phyloP scores from a whole-genome alignment of 805 yeast genomes.

The Lipomyces yamanashiensis region DNA sequence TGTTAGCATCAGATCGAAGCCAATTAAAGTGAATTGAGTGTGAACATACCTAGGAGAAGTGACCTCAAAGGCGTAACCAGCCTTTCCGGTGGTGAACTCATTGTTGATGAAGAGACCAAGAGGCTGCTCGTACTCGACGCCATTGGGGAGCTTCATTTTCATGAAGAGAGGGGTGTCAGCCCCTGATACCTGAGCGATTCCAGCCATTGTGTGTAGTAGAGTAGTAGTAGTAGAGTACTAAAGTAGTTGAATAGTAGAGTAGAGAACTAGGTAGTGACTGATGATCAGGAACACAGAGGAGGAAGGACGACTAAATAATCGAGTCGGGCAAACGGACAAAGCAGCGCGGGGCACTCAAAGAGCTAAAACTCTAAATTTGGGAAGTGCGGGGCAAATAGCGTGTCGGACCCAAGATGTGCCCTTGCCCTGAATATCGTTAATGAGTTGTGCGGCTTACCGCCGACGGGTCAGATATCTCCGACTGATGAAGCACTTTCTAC shows the following conservation, averaged over 20 bases:
- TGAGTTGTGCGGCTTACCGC: slow-evolving; percentile 15
- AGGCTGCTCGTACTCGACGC: slow-evolving; percentile 74
- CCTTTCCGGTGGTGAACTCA: slow-evolving; percentile 67
- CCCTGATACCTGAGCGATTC: slow-evolving; percentile 21
- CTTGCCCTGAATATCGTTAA: no score
- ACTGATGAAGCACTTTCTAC: neutral
- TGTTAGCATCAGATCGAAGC: neutral
- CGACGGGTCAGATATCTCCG: slow-evolving; percentile 7
- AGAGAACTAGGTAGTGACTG: neutral
- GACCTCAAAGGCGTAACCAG: slow-evolving; percentile 64
- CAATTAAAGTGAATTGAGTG: no score
- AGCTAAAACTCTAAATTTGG: neutral
- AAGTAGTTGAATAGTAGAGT: neutral
- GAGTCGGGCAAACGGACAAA: neutral
- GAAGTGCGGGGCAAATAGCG: slow-evolving; percentile 9
- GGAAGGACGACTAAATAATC: no score
- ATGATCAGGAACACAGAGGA: neutral
- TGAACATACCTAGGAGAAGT: slow-evolving; percentile 43
- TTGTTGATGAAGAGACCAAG: slow-evolving; percentile 82
- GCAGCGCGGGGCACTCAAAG: neutral
- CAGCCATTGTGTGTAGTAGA: slow-evolving; percentile 16
- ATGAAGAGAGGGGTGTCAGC: slow-evolving; percentile 32
- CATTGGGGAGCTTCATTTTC: slow-evolving; percentile 71
- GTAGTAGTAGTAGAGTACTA: neutral
- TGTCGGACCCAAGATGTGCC: slow-evolving; percentile 8